Percentiles rank a stretch among this genome's conserved stretches.
Conservation (phyloP, 2,329 filamentous ascomycete species). For the Trichoderma cornu-damae region DNA sequence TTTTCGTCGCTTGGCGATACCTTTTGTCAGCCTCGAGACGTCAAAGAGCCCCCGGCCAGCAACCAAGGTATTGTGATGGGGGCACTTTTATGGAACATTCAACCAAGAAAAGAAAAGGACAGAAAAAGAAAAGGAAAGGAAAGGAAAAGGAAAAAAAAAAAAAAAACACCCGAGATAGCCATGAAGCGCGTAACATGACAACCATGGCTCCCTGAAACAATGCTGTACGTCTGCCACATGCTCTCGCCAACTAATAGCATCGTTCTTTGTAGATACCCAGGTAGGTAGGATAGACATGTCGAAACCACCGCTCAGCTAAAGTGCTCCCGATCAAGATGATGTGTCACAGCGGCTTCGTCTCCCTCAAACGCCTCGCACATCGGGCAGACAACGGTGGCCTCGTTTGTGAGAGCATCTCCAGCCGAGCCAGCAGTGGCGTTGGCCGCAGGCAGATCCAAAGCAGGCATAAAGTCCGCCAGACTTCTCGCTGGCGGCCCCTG, state of each 20-base stretch:
- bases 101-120: no score
- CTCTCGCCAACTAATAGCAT: no score
- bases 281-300: no score
- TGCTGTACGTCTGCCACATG: not conserved
- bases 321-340: constrained; percentile 52
- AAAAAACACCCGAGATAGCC: not conserved
- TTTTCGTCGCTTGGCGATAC: no score
- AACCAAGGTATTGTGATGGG: no score
- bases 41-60: no score
- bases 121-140: not conserved
- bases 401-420: not conserved
- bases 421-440: not conserved
- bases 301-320: constrained; percentile 19
- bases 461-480: constrained; percentile 45
- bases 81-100: no score
- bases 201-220: not conserved
- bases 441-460: not conserved
- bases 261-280: not conserved
- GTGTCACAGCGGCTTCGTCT: constrained; percentile 61
- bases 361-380: constrained; percentile 63
- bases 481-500: constrained; percentile 38
- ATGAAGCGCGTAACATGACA: not conserved
- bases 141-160: no score
- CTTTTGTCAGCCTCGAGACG: no score
- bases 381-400: constrained; percentile 46